phyloP scores from a whole-genome alignment of 352 stramenopile species.

The Phytophthora idaei region DNA sequence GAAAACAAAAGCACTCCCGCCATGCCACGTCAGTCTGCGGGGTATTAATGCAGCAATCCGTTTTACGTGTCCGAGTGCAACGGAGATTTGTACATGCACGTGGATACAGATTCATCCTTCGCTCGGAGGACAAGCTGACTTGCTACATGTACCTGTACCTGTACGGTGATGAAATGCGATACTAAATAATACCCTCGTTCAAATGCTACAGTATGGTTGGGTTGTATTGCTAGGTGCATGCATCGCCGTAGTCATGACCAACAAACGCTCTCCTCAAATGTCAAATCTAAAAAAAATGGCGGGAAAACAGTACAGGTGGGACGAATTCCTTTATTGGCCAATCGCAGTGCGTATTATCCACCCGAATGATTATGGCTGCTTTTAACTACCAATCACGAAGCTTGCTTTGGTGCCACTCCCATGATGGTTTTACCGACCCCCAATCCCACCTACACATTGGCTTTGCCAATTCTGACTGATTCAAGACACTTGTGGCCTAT shows the following conservation, averaged over 20 bases:
- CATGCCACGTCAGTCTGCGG: no score
- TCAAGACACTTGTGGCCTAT: conserved; percentile 9
- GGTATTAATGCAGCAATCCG: no score
- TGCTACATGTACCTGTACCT: no score
- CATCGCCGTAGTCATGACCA: neutral
- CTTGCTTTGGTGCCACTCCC: neutral
- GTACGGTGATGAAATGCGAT: no score
- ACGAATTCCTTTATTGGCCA: neutral
- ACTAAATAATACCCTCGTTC: no score
- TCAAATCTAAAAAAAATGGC: conserved; percentile 10
- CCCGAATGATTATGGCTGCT: neutral
- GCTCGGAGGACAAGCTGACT: no score
- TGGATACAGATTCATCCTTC: no score
- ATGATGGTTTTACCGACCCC: neutral
- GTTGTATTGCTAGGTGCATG: neutral
- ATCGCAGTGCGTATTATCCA: neutral
- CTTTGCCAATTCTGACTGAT: conserved; percentile 16
- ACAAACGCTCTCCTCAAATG: neutral
- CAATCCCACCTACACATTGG: conserved; percentile 2
- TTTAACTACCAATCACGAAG: conserved; percentile 9
- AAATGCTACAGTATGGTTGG: no score
- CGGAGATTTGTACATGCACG: no score
- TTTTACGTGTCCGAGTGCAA: no score
- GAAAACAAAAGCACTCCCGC: no score
- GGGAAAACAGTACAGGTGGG: neutral